Evolutionary conservation across 2,329 filamentous ascomycete species (phyloP), one percentile per base, ranked within the genome.

Genomic region (Zalaria obscura): DNA sequence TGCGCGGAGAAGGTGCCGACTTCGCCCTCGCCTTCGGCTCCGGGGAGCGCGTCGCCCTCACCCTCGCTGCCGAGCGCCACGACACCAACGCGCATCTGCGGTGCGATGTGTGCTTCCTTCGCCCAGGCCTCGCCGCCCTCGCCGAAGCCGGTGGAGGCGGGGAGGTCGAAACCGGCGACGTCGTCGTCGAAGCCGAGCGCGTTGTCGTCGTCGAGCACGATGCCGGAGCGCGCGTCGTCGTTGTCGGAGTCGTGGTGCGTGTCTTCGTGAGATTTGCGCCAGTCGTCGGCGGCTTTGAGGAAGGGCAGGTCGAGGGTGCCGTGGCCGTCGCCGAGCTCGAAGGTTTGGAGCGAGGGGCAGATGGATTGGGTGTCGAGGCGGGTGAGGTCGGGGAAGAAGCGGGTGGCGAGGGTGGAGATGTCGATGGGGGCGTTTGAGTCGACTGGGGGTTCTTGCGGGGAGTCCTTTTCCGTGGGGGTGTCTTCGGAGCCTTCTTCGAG

Each of bases 91-190:
- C 85, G 82, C 66, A 87, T 82, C 64, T 93, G 86, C 35, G 84
- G 85, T 52, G 89, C 83, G 18, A 89, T 66, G 7, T 84, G 88
- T 34, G 88, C 87, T 59, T 95, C 86, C 51, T 80, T 78, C 4
- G 89, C 91, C 89, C 91, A 98, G 1, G 82, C 85, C 59, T 98
- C 91, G 48, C 91, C 91, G 45, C 91, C 91, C 58, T 96, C 88
- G 26, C 91, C 91, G 56, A 98, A 98, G 8, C 83, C 84, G 42
- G 86, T 75, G 47, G 93, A 82, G 5, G 65, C 68, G 32, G 65
- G 66, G 31, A 75, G 66, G 36, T 76, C 68, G 42, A 73, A 69
- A 11, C 65, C 80, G 35, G 78, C 83, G 32, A 88, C 66, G 50
- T 88, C 83, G 47, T 84, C 80, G 47, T 87, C 82, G 50, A 93